Evolutionary conservation across 768 basidiomycete genomes (phyloP), one percentile per base, ranked within the genome.

Genomic region (Phlebiopsis flavidoalba): DNA sequence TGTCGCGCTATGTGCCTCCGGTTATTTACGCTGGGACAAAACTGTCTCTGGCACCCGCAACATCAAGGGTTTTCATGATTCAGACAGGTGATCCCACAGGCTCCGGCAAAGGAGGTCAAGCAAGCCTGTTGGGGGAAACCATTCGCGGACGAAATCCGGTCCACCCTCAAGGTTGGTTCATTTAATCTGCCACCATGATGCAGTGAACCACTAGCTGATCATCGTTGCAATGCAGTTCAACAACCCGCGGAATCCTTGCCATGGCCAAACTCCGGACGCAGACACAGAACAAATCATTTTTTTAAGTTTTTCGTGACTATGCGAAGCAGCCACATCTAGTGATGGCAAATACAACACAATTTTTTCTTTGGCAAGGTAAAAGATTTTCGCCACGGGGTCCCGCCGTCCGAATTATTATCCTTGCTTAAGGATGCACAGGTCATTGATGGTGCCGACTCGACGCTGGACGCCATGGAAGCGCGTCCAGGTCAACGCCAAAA

Each of bases 191-290:
- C 63, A 15, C 53, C 53, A 19, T 15, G 53, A n/a, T 19, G 57
- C 35, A 45, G 26, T 17, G 33, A 17, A 5, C 49, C 31, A 45
- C 19, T 51, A 35, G 45, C 50, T 56, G 19, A 35, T 48, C 36
- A 64, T 40, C 10, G 58, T n/a, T 15, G 37, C 2, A 17, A 15
- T 45, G 24, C 70, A 98, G 96, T 98, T 99, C 78, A 98, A 98
- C 73, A 79, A 86, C 55, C n/a, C 86, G 97, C 62, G 97, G 97
- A 17, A 82, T 98, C 65, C 88, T 98, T 15, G 97, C 97, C 31
- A 98, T 98, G 95, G 97, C n/a, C 97, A 58, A 99, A 98, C 74
- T 88, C 92, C 8, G 97, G 97, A 0, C 87, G n/a, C 87, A 10
- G 93, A 97, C 71, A 85, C 90, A n/a, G 36, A 99, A 98, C 78